Percentiles rank a stretch among this genome's conserved stretches.
Evolutionary conservation across 2,329 filamentous ascomycete species (phyloP).

Genomic region (Tolypocladium amazonense): DNA sequence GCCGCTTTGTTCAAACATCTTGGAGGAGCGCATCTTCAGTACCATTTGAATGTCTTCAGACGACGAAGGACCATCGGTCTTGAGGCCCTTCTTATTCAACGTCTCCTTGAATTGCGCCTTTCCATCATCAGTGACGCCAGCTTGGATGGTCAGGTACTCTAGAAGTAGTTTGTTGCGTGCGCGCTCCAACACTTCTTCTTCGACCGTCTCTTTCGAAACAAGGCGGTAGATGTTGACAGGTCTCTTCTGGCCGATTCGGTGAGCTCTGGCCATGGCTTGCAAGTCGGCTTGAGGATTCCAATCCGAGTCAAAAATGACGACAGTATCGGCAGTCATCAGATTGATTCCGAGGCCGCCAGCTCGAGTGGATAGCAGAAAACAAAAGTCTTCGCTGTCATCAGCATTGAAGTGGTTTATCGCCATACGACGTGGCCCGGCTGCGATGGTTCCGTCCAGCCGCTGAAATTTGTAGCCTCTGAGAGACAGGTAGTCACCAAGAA

Average conservation of each 20-base stretch:
- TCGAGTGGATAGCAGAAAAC: slow-evolving; percentile 87
- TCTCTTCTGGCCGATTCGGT: slow-evolving; percentile 92
- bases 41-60: slow-evolving; percentile 94
- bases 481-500: slow-evolving; percentile 87
- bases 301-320: slow-evolving; percentile 95
- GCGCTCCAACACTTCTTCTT: slow-evolving; percentile 93
- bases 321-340: slow-evolving; percentile 95
- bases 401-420: slow-evolving; percentile 98
- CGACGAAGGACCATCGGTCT: slow-evolving; percentile 72
- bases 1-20: slow-evolving; percentile 95
- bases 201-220: slow-evolving; percentile 95
- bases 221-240: slow-evolving; percentile 94
- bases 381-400: slow-evolving; percentile 92
- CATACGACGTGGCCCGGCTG: slow-evolving; percentile 74
- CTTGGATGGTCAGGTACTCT: slow-evolving; percentile 94
- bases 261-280: slow-evolving; percentile 96
- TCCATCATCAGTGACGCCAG: slow-evolving; percentile 91
- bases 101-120: slow-evolving; percentile 68
- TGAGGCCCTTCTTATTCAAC: slow-evolving; percentile 65
- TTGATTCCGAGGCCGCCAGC: slow-evolving; percentile 98
- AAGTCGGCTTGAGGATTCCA: slow-evolving; percentile 99
- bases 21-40: slow-evolving; percentile 94
- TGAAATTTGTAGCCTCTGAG: slow-evolving; percentile 93
- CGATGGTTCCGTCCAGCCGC: slow-evolving; percentile 88
- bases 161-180: slow-evolving; percentile 95